These are phyloP conservation scores for Annulohypoxylon bovei DNA, from an alignment of 495 filamentous ascomycete species.

Conservation along the genomic window DNA sequence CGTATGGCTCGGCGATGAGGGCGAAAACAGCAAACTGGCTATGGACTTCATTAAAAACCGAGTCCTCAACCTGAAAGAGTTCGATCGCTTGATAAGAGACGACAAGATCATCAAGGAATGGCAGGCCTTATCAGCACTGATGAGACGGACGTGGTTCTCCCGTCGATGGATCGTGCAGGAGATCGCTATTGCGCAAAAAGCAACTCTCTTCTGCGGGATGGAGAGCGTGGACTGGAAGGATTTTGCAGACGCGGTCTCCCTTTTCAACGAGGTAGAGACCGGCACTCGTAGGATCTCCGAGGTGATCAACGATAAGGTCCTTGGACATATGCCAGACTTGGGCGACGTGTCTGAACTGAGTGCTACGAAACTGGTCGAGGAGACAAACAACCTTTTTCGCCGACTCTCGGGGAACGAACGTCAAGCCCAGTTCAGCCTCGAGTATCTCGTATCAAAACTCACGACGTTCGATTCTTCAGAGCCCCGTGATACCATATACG, in stretches of 20 bases:
- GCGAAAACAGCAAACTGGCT: constrained; percentile 6
- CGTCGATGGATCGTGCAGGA: constrained; percentile 54
- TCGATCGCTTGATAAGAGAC: constrained; percentile 32
- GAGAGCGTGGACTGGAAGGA: constrained; percentile 43
- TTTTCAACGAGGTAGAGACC: constrained; percentile 41
- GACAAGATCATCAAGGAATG: constrained; percentile 29
- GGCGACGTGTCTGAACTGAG: constrained; percentile 48
- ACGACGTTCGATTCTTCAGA: constrained; percentile 43
- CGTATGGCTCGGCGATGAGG: constrained; percentile 44
- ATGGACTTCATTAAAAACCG: constrained; percentile 28
- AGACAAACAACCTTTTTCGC: constrained; percentile 48
- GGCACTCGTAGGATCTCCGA: not conserved
- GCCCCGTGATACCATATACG: constrained; percentile 47
- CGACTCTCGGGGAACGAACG: not conserved
- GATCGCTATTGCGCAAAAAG: constrained; percentile 46
- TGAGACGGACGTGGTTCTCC: constrained; percentile 47
- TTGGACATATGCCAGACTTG: constrained; percentile 27
- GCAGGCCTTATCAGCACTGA: constrained; percentile 41
- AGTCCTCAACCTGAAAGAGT: constrained; percentile 23
- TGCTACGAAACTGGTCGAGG: constrained; percentile 49
- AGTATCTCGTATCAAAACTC: constrained; percentile 48
- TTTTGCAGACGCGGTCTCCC: constrained; percentile 47
- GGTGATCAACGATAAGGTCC: constrained; percentile 10
- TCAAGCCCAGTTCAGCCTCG: constrained; percentile 39
- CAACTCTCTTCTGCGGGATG: constrained; percentile 43